A percentile compares a stretch with the other conserved stretches of the same genome.
Evolutionary conservation across 805 yeast species (phyloP).

Genomic region (Pichia deserticola): DNA sequence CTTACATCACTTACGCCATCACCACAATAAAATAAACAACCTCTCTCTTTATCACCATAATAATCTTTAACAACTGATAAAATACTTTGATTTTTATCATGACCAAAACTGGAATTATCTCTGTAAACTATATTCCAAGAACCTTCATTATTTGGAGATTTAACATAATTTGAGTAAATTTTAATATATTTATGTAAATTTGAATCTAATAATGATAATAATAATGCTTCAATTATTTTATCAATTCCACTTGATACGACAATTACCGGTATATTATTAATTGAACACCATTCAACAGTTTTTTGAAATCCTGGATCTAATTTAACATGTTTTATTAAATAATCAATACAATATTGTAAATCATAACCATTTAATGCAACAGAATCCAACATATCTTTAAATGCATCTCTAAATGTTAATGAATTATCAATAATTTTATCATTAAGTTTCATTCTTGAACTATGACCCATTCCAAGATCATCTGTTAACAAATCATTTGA

Average conservation of each 20-base stretch:
- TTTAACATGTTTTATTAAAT: conserved; percentile 54
- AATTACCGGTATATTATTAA: conserved; percentile 68
- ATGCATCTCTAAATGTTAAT: conserved; percentile 74
- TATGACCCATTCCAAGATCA: conserved; percentile 75
- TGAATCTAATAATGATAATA: conserved; percentile 44
- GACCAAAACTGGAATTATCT: conserved; percentile 87
- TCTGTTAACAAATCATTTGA: conserved; percentile 91
- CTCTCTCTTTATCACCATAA: conserved; percentile 31
- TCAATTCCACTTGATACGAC: conserved; percentile 92
- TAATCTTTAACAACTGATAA: conserved; percentile 34
- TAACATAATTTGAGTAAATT: conserved; percentile 61
- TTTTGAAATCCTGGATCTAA: conserved; percentile 87
- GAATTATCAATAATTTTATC: conserved; percentile 63
- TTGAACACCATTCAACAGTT: conserved; percentile 73
- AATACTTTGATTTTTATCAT: conserved; percentile 85
- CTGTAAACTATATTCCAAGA: conserved; percentile 81
- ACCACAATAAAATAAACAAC: conserved; percentile 84
- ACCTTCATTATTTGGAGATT: conserved; percentile 30
- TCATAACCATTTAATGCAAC: conserved; percentile 39
- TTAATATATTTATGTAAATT: conserved; percentile 38
- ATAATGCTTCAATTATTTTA: conserved; percentile 77
- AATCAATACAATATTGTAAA: conserved; percentile 73
- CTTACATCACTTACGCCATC: conserved; percentile 95
- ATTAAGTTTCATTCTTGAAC: conserved; percentile 58
- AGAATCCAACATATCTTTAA: conserved; percentile 76